Percentiles rank a stretch among this genome's conserved stretches.
Conservation (phyloP, 805 yeast species). For the Suhomyces kilbournensis region DNA sequence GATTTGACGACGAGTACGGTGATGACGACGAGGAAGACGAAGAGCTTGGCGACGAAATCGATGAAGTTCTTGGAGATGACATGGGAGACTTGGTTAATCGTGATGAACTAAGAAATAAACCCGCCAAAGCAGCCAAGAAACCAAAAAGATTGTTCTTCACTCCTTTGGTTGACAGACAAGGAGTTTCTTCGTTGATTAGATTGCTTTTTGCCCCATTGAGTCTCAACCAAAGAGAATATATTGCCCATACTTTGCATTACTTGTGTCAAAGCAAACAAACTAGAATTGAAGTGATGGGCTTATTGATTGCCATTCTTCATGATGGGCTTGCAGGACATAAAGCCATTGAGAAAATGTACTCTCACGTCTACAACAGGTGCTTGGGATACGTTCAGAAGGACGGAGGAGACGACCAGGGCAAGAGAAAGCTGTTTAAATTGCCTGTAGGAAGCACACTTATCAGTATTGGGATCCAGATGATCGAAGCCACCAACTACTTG, state of each 20-base stretch:
- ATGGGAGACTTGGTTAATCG: not conserved
- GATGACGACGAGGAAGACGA: conserved; percentile 19
- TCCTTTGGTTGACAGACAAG: conserved; percentile 71
- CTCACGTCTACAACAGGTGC: conserved; percentile 53
- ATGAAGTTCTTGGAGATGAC: not conserved
- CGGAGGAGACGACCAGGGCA: conserved; percentile 3
- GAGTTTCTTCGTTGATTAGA: conserved; percentile 69
- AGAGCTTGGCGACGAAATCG: conserved; percentile 9
- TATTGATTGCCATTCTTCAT: conserved; percentile 63
- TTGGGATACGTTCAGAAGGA: conserved; percentile 8
- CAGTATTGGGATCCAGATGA: conserved; percentile 69
- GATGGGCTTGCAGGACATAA: conserved; percentile 69
- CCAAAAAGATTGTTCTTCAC: conserved; percentile 46
- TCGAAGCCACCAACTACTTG: conserved; percentile 71
- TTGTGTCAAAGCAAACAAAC: conserved; percentile 77
- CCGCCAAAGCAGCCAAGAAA: conserved; percentile 7
- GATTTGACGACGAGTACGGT: conserved; percentile 21
- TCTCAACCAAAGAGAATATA: conserved; percentile 55
- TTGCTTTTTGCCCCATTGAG: conserved; percentile 72
- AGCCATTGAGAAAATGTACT: conserved; percentile 60
- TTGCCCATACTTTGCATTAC: conserved; percentile 63
- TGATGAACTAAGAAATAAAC: conserved; percentile 3
- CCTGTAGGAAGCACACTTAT: conserved; percentile 68
- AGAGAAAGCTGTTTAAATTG: conserved; percentile 22
- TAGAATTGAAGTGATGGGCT: conserved; percentile 67